Conservation (phyloP, 2,329 filamentous ascomycete genomes). For the Hypoxylon sp. region DNA sequence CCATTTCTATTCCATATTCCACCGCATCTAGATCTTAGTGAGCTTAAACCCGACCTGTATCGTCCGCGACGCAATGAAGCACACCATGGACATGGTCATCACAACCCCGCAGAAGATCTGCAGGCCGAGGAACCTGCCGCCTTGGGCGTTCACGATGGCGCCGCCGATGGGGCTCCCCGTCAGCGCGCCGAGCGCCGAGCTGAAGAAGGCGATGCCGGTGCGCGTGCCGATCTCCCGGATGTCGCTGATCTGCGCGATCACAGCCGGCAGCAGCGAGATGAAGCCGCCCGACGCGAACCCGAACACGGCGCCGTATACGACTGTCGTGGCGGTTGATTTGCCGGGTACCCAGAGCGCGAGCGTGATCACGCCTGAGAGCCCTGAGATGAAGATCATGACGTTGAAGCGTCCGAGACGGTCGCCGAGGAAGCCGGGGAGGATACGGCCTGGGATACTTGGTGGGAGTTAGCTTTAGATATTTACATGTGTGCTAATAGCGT, state of each 20-base stretch:
- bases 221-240: constrained; percentile 78
- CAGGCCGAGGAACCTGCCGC: constrained; percentile 70
- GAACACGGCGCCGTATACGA: constrained; percentile 74
- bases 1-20: not conserved
- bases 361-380: constrained; percentile 58
- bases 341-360: constrained; percentile 62
- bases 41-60: constrained; percentile 50
- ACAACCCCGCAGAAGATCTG: constrained; percentile 76
- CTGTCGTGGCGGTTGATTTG: constrained; percentile 65
- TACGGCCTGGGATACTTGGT: constrained; percentile 66
- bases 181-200: constrained; percentile 75
- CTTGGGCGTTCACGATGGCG: constrained; percentile 67
- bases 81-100: constrained; percentile 50
- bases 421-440: constrained; percentile 65
- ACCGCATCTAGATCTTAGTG: constrained; percentile 38
- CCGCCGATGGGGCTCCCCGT: constrained; percentile 78
- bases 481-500: not conserved
- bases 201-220: constrained; percentile 74
- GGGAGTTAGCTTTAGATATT: not conserved
- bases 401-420: constrained; percentile 60
- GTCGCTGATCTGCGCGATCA: constrained; percentile 79
- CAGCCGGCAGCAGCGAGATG: constrained; percentile 71
- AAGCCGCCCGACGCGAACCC: constrained; percentile 77
- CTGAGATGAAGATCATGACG: constrained; percentile 63
- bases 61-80: constrained; percentile 48